These are phyloP conservation scores for Ceratobasidium sp. DNA, from an alignment of 1,284 basidiomycete species.

Conservation along the genomic window DNA sequence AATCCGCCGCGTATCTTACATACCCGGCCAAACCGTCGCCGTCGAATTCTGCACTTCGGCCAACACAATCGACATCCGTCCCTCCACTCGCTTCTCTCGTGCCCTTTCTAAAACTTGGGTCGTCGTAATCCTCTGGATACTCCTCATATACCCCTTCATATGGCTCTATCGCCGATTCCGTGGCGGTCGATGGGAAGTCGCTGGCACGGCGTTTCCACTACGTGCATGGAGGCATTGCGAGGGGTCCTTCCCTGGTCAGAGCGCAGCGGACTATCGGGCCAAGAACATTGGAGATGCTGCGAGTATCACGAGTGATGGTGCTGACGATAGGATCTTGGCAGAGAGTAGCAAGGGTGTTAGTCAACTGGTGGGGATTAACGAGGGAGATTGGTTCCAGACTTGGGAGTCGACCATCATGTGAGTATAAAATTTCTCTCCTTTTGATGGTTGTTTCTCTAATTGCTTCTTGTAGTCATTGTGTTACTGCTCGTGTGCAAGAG, in stretches of 20 bases:
- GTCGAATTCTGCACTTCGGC: constrained; percentile 61
- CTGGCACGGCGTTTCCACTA: constrained; percentile 73
- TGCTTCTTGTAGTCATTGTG: constrained; percentile 20
- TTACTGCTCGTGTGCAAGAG: constrained; percentile 1
- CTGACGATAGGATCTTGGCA: constrained; percentile 19
- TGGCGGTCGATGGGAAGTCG: constrained; percentile 73
- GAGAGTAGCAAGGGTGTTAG: constrained; percentile 52
- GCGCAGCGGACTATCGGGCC: constrained; percentile 31
- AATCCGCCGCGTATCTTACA: constrained; percentile 68
- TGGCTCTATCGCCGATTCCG: constrained; percentile 77
- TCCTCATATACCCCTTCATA: constrained; percentile 75
- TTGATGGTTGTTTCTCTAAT: background rate
- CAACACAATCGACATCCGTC: constrained; percentile 66
- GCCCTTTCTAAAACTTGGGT: constrained; percentile 72
- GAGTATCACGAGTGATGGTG: constrained; percentile 4
- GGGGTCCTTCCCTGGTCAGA: constrained; percentile 43
- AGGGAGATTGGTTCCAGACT: constrained; percentile 78
- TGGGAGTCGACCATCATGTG: constrained; percentile 76
- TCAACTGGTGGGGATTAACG: constrained; percentile 64
- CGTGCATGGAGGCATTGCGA: constrained; percentile 54
- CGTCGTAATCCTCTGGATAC: constrained; percentile 69
- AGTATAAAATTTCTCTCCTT: constrained; percentile 54
- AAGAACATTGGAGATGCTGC: background rate
- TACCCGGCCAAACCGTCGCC: constrained; percentile 52
- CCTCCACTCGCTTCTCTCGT: constrained; percentile 68